Conservation (phyloP, 192 early-diverging fungal genomes). For the Backusella circina region DNA sequence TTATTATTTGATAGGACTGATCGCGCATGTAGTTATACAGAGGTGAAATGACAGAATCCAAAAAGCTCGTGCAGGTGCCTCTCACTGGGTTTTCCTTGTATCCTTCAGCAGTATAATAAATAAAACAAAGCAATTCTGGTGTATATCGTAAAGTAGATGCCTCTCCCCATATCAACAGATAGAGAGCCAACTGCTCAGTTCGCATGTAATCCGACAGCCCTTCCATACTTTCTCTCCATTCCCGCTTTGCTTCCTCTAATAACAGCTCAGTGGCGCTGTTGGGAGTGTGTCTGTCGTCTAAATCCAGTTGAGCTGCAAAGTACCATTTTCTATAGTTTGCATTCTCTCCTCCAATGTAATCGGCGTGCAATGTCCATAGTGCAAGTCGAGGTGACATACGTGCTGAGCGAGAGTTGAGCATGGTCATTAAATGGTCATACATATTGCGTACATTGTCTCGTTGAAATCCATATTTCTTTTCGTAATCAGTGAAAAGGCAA, state of each 20-base stretch:
- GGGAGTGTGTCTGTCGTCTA: constrained; percentile 27
- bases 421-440: constrained; percentile 60
- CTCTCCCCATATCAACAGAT: constrained; percentile 66
- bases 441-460: constrained; percentile 62
- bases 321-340: constrained; percentile 70
- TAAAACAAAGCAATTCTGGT: constrained; percentile 61
- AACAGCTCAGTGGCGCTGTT: constrained; percentile 13
- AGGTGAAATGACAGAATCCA: constrained; percentile 57
- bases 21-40: constrained; percentile 62
- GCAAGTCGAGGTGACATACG: constrained; percentile 63
- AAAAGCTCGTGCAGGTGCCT: constrained; percentile 48
- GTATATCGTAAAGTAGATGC: constrained; percentile 59
- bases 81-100: constrained; percentile 17
- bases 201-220: constrained; percentile 54
- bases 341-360: constrained; percentile 65
- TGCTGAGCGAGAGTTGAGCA: constrained; percentile 62
- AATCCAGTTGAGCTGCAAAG: constrained; percentile 61
- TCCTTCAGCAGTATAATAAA: constrained; percentile 58
- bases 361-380: constrained; percentile 58
- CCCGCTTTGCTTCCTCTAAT: constrained; percentile 31
- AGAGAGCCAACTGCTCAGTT: constrained; percentile 55
- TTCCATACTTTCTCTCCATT: constrained; percentile 61
- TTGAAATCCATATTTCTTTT: constrained; percentile 60
- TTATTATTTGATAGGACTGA: constrained; percentile 54
- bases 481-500: constrained; percentile 51